These are phyloP conservation scores for Tricladium varicosporioides DNA, from an alignment of 2,329 filamentous ascomycete genomes.

Conservation along the genomic window DNA sequence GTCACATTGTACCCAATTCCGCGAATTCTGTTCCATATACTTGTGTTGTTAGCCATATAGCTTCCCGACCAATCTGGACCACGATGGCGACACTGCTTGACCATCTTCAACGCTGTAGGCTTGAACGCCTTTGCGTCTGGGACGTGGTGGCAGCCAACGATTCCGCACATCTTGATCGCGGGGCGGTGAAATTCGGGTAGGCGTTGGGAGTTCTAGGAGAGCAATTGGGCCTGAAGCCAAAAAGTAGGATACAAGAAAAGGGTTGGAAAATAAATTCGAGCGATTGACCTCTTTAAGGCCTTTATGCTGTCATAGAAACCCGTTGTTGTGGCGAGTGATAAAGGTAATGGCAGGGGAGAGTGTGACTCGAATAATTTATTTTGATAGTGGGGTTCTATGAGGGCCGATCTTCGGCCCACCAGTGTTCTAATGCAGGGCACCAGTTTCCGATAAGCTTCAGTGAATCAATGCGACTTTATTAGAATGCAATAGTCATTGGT, in stretches of 20 bases:
- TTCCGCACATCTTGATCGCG: slow-evolving; percentile 22
- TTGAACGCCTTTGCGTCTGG: slow-evolving; percentile 97
- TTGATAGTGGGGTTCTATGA: background rate
- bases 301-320: background rate
- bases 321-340: background rate
- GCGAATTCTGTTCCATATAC: slow-evolving; percentile 48
- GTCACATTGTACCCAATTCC: slow-evolving; percentile 2
- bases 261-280: background rate
- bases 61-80: slow-evolving; percentile 99
- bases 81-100: slow-evolving; percentile 96
- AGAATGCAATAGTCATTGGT: background rate
- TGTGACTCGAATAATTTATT: slow-evolving; percentile 12
- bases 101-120: slow-evolving; percentile 86
- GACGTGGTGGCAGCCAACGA: slow-evolving; percentile 52
- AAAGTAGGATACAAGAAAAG: background rate
- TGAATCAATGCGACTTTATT: background rate
- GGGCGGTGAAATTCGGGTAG: background rate
- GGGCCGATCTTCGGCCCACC: slow-evolving; percentile 1
- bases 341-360: background rate
- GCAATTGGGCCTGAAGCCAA: too few species aligned
- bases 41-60: slow-evolving; percentile 85
- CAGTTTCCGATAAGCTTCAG: background rate
- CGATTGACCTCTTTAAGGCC: background rate
- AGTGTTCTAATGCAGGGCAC: background rate
- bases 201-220: background rate